Evolutionary conservation across 768 basidiomycete genomes (phyloP), one percentile per base, ranked within the genome.

Genomic region (Mycena pura): DNA sequence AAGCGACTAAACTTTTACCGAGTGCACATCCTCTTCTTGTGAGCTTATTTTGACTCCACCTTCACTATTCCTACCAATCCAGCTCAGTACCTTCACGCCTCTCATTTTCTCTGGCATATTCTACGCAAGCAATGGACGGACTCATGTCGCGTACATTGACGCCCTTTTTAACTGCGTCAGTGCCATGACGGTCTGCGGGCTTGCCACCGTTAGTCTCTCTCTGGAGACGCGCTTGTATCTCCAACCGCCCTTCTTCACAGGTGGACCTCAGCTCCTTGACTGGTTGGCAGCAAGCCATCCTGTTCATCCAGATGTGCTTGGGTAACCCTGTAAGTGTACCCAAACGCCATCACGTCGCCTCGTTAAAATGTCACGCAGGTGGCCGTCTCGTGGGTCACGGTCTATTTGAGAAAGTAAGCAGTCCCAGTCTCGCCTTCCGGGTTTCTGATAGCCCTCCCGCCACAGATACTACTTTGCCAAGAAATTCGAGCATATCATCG

Each of bases 381-480:
- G 36, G 68, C 87, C 14, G 84, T 95, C 7, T 93, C 92, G 0
- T 92, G 93, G 89, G 79, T 93, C 58, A 91, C 92, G 73, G 92
- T 96, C 25, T 84, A 87, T 58, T 83, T 89, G 59, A 83, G 94
- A 57, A 87, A 86, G 90, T 91, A 46, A 64, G 82, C 66, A 39
- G 45, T 41, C 3, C 21, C 27, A 11, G 24, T 39, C 31, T 10
- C 6, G 17, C 10, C 41, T 21, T 22, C n/a, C 32, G 9, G 34
- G 45, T 19, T 25, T 51, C 39, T 45, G 29, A 44, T 31, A 1
- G 31, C 38, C 27, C 21, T 19, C 31, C 40, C 43, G 17, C n/a
- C 3, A n/a, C 69, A 91, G 90, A 71, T 78, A 81, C 62, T 92
- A 88, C 73, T 92, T 94, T 64, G 84, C 86, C 0, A 82, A 78